These are phyloP conservation scores for Dioszegia aurantiaca DNA, from an alignment of 768 basidiomycete species.

Conservation along the genomic window DNA sequence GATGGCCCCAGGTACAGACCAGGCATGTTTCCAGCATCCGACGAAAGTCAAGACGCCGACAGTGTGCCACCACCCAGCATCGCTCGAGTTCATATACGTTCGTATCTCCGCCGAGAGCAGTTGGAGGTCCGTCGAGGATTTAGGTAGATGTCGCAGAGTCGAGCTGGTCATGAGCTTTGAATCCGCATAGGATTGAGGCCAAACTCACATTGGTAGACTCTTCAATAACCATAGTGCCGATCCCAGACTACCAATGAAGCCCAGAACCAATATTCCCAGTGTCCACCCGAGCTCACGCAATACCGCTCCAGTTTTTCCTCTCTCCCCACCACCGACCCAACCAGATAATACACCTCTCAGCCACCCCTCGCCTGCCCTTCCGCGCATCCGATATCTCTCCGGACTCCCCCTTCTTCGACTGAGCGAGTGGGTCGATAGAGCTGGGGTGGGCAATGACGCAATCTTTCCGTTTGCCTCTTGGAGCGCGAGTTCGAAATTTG, in stretches of 20 bases:
- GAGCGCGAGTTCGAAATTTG: conserved; percentile 14
- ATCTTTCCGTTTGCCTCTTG: background rate
- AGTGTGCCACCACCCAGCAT: conserved; percentile 61
- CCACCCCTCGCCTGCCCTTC: conserved; percentile 26
- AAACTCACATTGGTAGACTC: conserved; percentile 49
- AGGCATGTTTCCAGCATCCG: conserved; percentile 93
- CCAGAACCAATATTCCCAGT: conserved; percentile 30
- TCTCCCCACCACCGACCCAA: conserved; percentile 9
- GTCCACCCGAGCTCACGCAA: conserved; percentile 47
- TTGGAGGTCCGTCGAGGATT: conserved; percentile 48
- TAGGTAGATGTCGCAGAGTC: conserved; percentile 43
- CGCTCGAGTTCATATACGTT: conserved; percentile 45
- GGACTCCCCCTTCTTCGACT: conserved; percentile 10
- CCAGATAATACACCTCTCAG: conserved; percentile 14
- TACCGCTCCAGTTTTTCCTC: conserved; percentile 30
- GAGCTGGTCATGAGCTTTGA: conserved; percentile 29
- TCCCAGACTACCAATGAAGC: conserved; percentile 39
- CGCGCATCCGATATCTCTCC: background rate
- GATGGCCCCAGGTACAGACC: conserved; percentile 93
- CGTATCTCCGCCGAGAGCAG: conserved; percentile 47
- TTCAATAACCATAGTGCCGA: conserved; percentile 41
- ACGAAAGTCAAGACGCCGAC: conserved; percentile 76
- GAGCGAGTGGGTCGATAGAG: conserved; percentile 33
- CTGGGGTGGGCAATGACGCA: conserved; percentile 34
- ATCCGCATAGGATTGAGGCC: background rate